phyloP scores from a whole-genome alignment of 139 green algal species.

The Dunaliella sp. region DNA sequence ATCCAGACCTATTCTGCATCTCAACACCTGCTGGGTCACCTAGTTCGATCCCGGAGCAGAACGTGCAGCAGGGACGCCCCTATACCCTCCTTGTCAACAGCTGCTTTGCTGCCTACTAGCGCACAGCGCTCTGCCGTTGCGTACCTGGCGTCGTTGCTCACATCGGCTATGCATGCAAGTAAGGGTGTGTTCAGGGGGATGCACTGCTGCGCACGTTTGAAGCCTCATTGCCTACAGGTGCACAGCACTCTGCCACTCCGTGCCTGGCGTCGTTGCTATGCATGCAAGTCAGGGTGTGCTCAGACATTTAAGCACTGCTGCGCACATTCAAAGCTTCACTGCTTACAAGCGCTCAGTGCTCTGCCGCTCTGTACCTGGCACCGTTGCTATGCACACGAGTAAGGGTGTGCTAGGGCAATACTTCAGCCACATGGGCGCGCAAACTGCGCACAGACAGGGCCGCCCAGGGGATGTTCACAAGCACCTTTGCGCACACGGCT shows the following conservation, averaged over 20 bases:
- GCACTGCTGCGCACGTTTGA: too few relatives aligned
- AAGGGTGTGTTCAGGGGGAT: background rate
- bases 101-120: background rate
- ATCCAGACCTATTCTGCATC: background rate
- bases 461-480: too few relatives aligned
- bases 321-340: too few relatives aligned
- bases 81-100: background rate
- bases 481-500: too few relatives aligned
- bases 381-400: background rate
- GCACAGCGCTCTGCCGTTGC: background rate
- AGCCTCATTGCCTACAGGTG: background rate
- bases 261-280: background rate
- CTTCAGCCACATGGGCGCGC: too few relatives aligned
- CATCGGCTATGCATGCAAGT: background rate
- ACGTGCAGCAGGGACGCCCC: too few relatives aligned
- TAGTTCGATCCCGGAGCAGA: background rate
- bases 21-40: background rate
- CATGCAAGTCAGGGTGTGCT: background rate
- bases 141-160: background rate
- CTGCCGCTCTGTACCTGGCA: background rate
- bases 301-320: too few relatives aligned
- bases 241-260: background rate
- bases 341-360: background rate
- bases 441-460: too few relatives aligned
- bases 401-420: too few relatives aligned